Base-by-base conservation (phyloP, 2,329 filamentous ascomycete species). In the Penicillium brevicompactum region DNA sequence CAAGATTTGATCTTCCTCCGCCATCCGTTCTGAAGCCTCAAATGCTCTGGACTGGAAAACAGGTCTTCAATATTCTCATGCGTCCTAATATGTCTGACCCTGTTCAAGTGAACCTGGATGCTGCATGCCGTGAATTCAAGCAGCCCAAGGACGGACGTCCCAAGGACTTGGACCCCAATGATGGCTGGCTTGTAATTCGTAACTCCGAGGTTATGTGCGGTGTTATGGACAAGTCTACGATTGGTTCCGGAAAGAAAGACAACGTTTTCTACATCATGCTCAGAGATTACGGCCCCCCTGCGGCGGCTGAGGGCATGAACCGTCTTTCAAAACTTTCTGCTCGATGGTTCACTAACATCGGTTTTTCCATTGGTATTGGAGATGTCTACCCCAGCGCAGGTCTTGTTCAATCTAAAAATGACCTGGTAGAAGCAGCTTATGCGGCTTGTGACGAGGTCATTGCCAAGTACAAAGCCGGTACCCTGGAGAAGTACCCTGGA, bases 131-230 rank as follows among this genome's bases (percentile, higher is more conserved):
- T 81, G 85, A 91, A 54, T 97, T 76, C 62, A 78, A 75, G 56
- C 60, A 62, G 42, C 70, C 73, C 11, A 76, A 76, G 62, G 70
- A 72, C 58, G 72, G 70, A 2, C 58, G 59, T 10, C 73, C 75
- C 24, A 70, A 69, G 37, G 75, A 89, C 72, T 87, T 96, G 77
- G 90, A 93, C 67, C 85, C 89, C 14, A 91, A 94, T 62, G 94
- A 99, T 72, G 87, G 88, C 7, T 97, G 91, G 84, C 80, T 99
- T 9, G 91, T 96, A 13, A 88, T 99, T 59, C 89, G 93, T 54
- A 97, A 99, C 70, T 97, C 93, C 0, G 92, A 97, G 72, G 87
- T 97, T 58, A 96, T 99, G 90, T 97, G 93, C 69, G 94, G 94
- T 58, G 85, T 88, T 56, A 97, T 97, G 92, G 94, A 99, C 79